Base-by-base conservation (phyloP, 2,329 filamentous ascomycete genomes). In the Botrytis hyacinthi region DNA sequence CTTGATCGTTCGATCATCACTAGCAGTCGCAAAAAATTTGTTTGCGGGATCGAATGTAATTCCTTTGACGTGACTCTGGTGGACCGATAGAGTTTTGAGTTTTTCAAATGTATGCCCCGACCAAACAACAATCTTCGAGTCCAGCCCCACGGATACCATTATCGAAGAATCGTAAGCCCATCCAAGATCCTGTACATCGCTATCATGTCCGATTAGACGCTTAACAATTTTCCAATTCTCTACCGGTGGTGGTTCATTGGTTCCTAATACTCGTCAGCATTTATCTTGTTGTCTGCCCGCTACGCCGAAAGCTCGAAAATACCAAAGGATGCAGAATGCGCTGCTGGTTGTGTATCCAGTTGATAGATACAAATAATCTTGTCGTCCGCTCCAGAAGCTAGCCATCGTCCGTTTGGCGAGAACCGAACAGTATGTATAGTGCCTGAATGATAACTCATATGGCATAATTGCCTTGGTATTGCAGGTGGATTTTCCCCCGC, bases 301-400 rank as follows among this genome's bases (percentile, higher is more conserved):
- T 59, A 32, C 44, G 35, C 60, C 77, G 76, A 70, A 69, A 73
- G 70, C 72, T 70, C 54, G 61, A 71, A 82, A 86, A 78, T 90
- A 89, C 94, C 94, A 82, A 97, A 97, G 16, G 93, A 92, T 16
- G 92, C 89, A 70, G 92, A 88, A 79, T 93, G 89, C 42, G 92
- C 87, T 4, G 95, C 93, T 37, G 93, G 90, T 80, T 91, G 93
- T 22, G 78, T 76, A 83, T 98, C 94, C 72, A 98, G 88, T 76
- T 93, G 91, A 83, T 99, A 99, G 77, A 99, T 94, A 83, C 96
- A 98, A 77, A 99, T 97, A 81, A 99, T 95, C 86, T 98, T 98
- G 85, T 99, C 96, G 83, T 99, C 96, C 79, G 97, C 97, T 73
- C 96, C 96, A 18, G 95, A 98, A 48, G 97, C 97, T 70, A 99